Base-by-base conservation (phyloP, 2,329 filamentous ascomycete species). In the Xylaria sp. region DNA sequence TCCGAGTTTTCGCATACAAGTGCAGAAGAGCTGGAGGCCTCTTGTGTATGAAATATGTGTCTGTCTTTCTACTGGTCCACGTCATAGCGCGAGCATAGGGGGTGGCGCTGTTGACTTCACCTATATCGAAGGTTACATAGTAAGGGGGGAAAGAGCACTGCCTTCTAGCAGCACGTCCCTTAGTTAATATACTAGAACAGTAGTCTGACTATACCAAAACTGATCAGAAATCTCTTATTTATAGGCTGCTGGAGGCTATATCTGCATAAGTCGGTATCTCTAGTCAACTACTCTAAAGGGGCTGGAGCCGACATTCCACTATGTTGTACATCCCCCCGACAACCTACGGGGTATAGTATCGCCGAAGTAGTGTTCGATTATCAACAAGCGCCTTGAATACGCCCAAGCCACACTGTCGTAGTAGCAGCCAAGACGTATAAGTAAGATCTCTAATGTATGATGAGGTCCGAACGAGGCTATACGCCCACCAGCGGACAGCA, bases 101-200 rank as follows among this genome's bases (percentile, higher is more conserved):
- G 66, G 66, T 68, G 66, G 62, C 63, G 58, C 46, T 66, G 58
- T 38, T 57, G 49, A 42, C 49, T 49, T 61, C 40, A 57, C 38
- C 31, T 11, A 46, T 36, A 53, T 38, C 28, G 49, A 6, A 51
- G 46, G 26, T 23, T 33, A 33, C 33, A 33, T 33, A 33, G 33
- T 36, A 40, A 49, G 5, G 26, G 40, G n/a, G 23, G 6, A n/a
- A 36, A n/a, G n/a, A 51, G 63, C 66, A 65, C 62, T 58, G 66
- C 62, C 58, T 28, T 58, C 42, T 36, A 17, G n/a, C 48, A 36
- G 59, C 33, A 66, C 38, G 40, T 58, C 10, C 58, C 36, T 28
- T 28, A 46, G 33, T 38, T n/a, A 33, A 44, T 28, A 28, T 28
- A 28, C 28, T 28, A 67, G 33, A 26, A 57, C 40, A 10, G 20